Percentiles rank a stretch among this genome's conserved stretches.
Evolutionary conservation across 1,284 basidiomycete species (phyloP).

Genomic region (Cutaneotrichosporon cavernicola): DNA sequence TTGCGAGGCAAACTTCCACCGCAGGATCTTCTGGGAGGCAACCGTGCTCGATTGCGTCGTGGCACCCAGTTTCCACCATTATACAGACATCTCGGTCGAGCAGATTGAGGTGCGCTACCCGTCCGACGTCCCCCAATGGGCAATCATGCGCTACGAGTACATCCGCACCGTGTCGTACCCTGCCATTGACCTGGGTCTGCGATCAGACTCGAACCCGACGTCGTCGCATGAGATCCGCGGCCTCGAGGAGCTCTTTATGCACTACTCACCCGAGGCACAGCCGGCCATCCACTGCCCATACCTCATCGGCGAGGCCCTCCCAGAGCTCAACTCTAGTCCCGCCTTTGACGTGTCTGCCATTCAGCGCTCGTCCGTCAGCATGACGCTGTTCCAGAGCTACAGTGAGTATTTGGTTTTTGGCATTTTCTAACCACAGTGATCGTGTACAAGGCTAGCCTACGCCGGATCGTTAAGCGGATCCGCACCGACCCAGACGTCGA

Average conservation of each 20-base stretch:
- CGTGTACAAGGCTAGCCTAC: constrained; percentile 43
- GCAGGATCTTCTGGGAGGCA: constrained; percentile 45
- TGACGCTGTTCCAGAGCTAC: constrained; percentile 45
- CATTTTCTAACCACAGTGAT: constrained; percentile 28
- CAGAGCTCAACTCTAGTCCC: constrained; percentile 21
- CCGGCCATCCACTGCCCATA: constrained; percentile 38
- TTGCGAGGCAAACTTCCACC: constrained; percentile 43
- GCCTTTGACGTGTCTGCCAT: constrained; percentile 19
- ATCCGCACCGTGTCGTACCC: constrained; percentile 37
- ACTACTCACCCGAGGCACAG: constrained; percentile 27
- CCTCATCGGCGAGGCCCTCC: constrained; percentile 33
- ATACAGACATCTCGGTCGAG: constrained; percentile 39
- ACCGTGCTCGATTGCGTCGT: constrained; percentile 43
- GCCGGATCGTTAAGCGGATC: constrained; percentile 38
- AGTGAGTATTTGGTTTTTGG: constrained; percentile 24
- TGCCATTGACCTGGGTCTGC: constrained; percentile 42
- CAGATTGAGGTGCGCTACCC: constrained; percentile 43
- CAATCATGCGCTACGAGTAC: constrained; percentile 38
- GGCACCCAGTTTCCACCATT: constrained; percentile 45
- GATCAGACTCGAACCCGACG: constrained; percentile 37
- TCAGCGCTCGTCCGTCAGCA: constrained; percentile 31
- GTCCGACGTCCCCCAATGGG: constrained; percentile 11
- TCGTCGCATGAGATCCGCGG: constrained; percentile 32
- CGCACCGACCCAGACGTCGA: constrained; percentile 26
- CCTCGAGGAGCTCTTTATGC: constrained; percentile 30